These are phyloP conservation scores for Bremia lactucae DNA, from an alignment of 352 stramenopile genomes.

Conservation along the genomic window DNA sequence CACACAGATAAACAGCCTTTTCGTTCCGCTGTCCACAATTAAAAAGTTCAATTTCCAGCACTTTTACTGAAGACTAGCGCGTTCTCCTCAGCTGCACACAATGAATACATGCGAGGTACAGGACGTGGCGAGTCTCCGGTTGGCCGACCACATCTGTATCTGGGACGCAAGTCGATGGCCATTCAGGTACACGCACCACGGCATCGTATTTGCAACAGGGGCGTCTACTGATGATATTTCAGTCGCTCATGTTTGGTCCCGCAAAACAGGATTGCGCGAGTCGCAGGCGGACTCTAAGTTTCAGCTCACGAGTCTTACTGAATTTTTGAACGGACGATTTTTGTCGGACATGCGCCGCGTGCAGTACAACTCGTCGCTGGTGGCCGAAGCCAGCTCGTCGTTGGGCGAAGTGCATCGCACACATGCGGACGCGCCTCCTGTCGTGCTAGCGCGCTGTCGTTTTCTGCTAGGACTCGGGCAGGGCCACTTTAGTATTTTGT, in stretches of 20 bases:
- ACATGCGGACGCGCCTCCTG: constrained; percentile 43
- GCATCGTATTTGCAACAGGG: constrained; percentile 43
- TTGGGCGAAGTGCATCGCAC: constrained; percentile 54
- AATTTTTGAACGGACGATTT: constrained; percentile 54
- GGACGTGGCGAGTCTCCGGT: constrained; percentile 42
- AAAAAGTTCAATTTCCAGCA: no score
- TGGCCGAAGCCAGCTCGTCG: constrained; percentile 43
- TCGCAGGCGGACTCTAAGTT: constrained; percentile 61
- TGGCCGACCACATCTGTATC: constrained; percentile 65
- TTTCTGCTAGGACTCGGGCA: constrained; percentile 54
- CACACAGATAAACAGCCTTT: no score
- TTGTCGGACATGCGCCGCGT: constrained; percentile 56
- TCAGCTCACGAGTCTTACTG: constrained; percentile 49
- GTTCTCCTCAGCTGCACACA: background rate
- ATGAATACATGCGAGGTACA: constrained; percentile 64
- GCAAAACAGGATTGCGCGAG: constrained; percentile 39
- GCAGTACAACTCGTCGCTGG: constrained; percentile 64
- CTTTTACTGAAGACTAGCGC: no score
- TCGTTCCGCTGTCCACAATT: no score
- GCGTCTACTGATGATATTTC: constrained; percentile 34
- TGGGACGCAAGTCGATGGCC: constrained; percentile 72
- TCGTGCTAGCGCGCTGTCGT: constrained; percentile 60
- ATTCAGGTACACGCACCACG: constrained; percentile 71
- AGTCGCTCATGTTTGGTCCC: constrained; percentile 63
- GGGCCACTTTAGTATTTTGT: constrained; percentile 64